Evolutionary conservation across 306 rosid genomes (phyloP).

Genomic region (Myrica gale): DNA sequence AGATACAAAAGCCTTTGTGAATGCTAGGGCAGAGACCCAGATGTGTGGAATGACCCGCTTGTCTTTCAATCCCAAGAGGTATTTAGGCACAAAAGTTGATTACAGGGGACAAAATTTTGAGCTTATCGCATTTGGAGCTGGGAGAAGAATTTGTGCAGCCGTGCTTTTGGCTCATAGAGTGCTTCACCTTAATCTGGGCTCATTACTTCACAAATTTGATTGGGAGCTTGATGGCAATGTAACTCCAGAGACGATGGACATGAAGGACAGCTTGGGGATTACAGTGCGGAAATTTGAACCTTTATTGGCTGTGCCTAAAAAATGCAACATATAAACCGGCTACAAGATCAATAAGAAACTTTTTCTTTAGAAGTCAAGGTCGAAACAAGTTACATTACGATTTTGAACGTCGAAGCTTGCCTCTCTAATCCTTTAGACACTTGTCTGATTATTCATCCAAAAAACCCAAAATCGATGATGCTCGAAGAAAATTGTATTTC

Average conservation of each 20-base stretch:
- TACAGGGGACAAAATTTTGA: constrained; percentile 47
- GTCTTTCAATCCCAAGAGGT: constrained; percentile 57
- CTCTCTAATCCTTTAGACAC: too few relatives aligned
- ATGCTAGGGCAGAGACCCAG: constrained; percentile 59
- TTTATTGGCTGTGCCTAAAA: constrained; percentile 43
- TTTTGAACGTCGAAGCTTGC: too few relatives aligned
- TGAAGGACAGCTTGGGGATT: constrained; percentile 43
- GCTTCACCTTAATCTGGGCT: constrained; percentile 41
- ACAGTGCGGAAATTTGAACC: constrained; percentile 43
- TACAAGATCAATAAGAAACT: neutral
- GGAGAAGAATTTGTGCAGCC: constrained; percentile 59
- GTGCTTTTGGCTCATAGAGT: constrained; percentile 47
- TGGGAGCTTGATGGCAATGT: constrained; percentile 44
- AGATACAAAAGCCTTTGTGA: constrained; percentile 53
- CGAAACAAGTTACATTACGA: too few relatives aligned
- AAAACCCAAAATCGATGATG: too few relatives aligned
- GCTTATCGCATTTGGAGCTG: constrained; percentile 51
- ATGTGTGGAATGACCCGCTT: constrained; percentile 43
- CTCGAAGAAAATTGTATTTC: too few relatives aligned
- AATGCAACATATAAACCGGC: neutral
- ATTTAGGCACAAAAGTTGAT: constrained; percentile 26
- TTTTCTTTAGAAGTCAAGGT: too few relatives aligned
- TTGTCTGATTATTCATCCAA: too few relatives aligned
- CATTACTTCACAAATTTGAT: constrained; percentile 55
- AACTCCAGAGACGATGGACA: constrained; percentile 37